A percentile compares a stretch with the other conserved stretches of the same genome.
These are phyloP conservation scores for Adansonia grandidieri DNA, from an alignment of 441 rosid genomes.

Conservation along the genomic window DNA sequence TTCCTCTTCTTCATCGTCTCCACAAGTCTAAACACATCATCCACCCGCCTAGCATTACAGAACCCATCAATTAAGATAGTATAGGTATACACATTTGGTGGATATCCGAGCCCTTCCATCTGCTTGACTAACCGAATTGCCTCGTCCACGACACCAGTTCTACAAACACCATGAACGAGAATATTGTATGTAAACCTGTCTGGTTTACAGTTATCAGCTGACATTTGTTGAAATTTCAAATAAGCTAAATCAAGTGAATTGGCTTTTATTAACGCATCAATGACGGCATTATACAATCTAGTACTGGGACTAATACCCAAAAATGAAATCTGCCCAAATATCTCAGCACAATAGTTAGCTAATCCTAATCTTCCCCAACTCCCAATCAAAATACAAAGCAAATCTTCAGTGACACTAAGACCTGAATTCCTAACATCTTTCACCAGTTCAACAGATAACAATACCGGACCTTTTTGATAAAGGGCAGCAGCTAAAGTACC, in stretches of 20 bases:
- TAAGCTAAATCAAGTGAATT: conserved; percentile 87
- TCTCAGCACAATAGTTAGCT: conserved; percentile 80
- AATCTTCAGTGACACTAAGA: conserved; percentile 55
- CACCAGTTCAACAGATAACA: conserved; percentile 70
- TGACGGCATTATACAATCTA: conserved; percentile 78
- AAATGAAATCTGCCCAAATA: conserved; percentile 77
- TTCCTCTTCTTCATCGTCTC: conserved; percentile 62
- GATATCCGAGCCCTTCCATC: conserved; percentile 71
- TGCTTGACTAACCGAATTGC: conserved; percentile 80
- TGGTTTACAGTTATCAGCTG: conserved; percentile 70
- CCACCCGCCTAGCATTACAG: conserved; percentile 66
- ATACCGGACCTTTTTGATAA: conserved; percentile 67
- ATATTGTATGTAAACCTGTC: conserved; percentile 89
- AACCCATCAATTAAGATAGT: conserved; percentile 83
- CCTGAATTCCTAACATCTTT: conserved; percentile 65
- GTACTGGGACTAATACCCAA: conserved; percentile 76
- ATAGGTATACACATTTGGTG: conserved; percentile 73
- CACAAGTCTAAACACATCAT: conserved; percentile 65
- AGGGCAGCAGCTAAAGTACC: conserved; percentile 53
- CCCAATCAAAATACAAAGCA: conserved; percentile 74
- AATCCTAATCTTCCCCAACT: conserved; percentile 92
- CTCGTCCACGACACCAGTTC: conserved; percentile 76
- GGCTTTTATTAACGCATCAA: conserved; percentile 82
- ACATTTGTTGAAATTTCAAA: conserved; percentile 88
- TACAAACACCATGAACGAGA: conserved; percentile 86